Base-by-base conservation (phyloP, 805 yeast genomes). In the Metschnikowia continentalis region DNA sequence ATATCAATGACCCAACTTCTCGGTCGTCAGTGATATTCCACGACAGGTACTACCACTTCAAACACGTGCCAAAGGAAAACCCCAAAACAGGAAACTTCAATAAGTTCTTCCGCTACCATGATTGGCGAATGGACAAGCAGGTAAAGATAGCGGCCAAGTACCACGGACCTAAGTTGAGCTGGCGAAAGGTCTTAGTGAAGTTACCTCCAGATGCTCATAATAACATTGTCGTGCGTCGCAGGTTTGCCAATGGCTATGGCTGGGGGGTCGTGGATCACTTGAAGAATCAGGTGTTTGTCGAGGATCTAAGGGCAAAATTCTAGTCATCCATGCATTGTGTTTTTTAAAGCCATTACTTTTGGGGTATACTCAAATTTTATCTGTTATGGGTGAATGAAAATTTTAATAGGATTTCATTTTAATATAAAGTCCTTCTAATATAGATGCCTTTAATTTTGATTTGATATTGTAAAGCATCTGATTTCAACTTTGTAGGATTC, bases 171-270 rank as follows among this genome's bases (percentile, higher is more conserved):
- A 58, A 59, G 6, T 58, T 74, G 52, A 67, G 60, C 44, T 74
- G 79, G 79, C 63, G 79, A n/a, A 74, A 74, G 53, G 70, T 74
- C 13, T 60, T 74, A 54, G 78, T 74, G 2, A 63, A 65, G 47
- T 61, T 74, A 19, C 77, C 77, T 0, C 77, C 77, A 1, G 79
- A 74, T 59, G 77, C 79, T 2, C 79, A 74, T 56, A 74, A 73
- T 55, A 74, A 74, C 53, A 74, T 74, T 6, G 62, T 72, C 3
- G 79, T 74, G 13, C 54, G 79, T 43, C 61, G 79, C 47, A 53
- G 76, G 33, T 74, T 74, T 58, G 62, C 74, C 23, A 74, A 74
- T 58, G 78, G 76, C 1, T 74, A 70, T 54, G 79, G 79, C 8
- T 74, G 79, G 79, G 76, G 76, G 1, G 77, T 74, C 8, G 60